phyloP scores from a whole-genome alignment of 176 grass and related monocot genomes.

The Oryza meyeriana region DNA sequence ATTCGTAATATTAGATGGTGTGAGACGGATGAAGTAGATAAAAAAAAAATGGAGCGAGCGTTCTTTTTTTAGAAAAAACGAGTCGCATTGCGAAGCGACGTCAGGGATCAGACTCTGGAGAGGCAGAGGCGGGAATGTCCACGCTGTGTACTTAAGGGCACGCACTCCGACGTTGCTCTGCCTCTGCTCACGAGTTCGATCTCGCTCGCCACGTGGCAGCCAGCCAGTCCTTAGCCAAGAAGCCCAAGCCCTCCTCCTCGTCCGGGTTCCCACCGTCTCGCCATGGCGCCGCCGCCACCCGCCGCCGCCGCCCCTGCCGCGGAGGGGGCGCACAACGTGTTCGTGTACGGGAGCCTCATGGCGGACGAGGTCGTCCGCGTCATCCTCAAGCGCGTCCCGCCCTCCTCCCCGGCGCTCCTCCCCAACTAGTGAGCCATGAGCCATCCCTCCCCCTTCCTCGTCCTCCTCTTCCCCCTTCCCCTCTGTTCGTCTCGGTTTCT shows the following conservation, averaged over 20 bases:
- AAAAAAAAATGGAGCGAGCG: no score
- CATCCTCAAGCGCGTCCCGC: slow-evolving; percentile 76
- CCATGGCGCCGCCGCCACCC: slow-evolving; percentile 31
- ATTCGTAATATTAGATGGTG: no score
- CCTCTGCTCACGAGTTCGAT: no score
- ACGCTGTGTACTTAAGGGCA: not conserved
- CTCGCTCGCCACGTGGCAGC: not conserved
- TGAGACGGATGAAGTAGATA: no score
- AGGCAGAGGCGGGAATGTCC: not conserved
- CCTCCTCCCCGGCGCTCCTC: slow-evolving; percentile 62
- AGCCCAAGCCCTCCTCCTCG: not conserved
- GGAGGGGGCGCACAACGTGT: slow-evolving; percentile 55
- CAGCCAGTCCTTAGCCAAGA: no score
- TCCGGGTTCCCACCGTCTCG: no score
- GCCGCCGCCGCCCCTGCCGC: not conserved
- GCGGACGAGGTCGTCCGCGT: slow-evolving; percentile 66
- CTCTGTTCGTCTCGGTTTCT: not conserved
- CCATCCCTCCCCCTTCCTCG: no score
- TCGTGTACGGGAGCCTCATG: slow-evolving; percentile 93
- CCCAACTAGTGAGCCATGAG: slow-evolving; percentile 36
- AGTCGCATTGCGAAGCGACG: no score
- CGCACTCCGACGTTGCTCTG: not conserved
- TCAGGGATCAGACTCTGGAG: no score
- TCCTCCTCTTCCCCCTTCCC: not conserved
- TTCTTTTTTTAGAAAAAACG: no score